Base-by-base conservation (phyloP, 257 asterid species). In the Vinca minor region DNA sequence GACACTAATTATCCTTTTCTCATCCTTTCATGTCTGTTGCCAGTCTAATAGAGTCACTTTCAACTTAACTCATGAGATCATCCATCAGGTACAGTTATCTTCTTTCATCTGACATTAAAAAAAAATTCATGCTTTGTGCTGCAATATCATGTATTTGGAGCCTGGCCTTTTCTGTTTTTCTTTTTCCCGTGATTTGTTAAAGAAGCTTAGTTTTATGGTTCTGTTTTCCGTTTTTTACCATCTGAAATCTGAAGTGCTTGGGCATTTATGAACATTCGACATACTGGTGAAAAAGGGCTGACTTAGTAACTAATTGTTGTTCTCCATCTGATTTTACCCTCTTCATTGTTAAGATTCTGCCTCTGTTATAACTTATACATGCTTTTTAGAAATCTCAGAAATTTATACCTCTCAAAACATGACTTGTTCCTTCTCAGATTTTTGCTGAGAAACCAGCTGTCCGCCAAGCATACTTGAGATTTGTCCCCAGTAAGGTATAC, bases 371-470 rank as follows among this genome's bases (percentile, higher is more conserved):
- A n/a, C n/a, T n/a, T n/a, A n/a, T 18, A 5, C 28, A 41, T 60
- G 21, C 2, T 38, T 61, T 25, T 25, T 28, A 42, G 12, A 31
- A 15, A 18, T 56, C 62, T 28, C 1, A 46, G 13, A 55, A 55
- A 15, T 8, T 29, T 18, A 41, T 11, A 4, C 53, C 12, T 13
- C 10, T 38, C 49, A 41, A 39, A 62, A 1, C 17, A 1, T 15
- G 53, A 44, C 9, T 54, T 41, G 15, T 31, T 54, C 44, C 45
- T 26, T 41, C 46, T 35, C 91, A 93, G 98, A 93, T 93, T 74
- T 93, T 93, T 76, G 95, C 98, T 29, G 98, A 93, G 82, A 93
- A 89, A 83, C 98, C 97, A 59, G 96, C 96, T 28, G 98, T 93
- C 71, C 96, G 98, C 60, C 87, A 87, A 82, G 97, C 98, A 70